Percentiles rank a stretch among this genome's conserved stretches.
These are phyloP conservation scores for Mycena albidolilacea DNA, from an alignment of 768 basidiomycete genomes.

Conservation along the genomic window DNA sequence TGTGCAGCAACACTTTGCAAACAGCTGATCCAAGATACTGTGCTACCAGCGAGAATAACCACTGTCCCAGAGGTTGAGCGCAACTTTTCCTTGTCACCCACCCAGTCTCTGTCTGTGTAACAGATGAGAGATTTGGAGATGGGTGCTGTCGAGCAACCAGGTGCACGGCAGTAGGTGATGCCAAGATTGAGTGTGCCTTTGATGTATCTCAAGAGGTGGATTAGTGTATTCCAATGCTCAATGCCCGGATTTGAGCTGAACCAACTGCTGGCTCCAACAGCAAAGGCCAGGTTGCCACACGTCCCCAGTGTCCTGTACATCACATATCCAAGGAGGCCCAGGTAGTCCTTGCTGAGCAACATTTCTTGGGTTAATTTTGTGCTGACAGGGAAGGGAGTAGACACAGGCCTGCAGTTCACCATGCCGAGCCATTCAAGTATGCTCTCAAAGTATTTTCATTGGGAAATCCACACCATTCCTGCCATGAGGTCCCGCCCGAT, in stretches of 20 bases:
- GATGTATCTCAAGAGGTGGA: not conserved
- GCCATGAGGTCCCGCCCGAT: conserved; percentile 3
- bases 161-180: not conserved
- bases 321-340: not conserved
- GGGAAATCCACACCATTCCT: conserved; percentile 3
- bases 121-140: not conserved
- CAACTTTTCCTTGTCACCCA: conserved; percentile 4
- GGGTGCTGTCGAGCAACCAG: not conserved
- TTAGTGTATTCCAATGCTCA: not conserved
- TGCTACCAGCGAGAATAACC: not conserved
- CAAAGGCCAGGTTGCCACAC: not conserved
- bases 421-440: conserved; percentile 4
- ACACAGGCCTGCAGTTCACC: conserved; percentile 2
- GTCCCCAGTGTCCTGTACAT: conserved; percentile 7
- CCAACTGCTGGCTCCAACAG: not conserved
- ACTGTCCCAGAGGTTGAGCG: conserved; percentile 3
- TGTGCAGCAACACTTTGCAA: not conserved
- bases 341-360: conserved; percentile 6
- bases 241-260: conserved; percentile 1
- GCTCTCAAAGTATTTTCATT: conserved; percentile 3
- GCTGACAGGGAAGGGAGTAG: conserved; percentile 10
- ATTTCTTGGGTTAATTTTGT: not conserved
- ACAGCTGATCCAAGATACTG: conserved; percentile 4
- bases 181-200: not conserved
- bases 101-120: conserved; percentile 11